These are phyloP conservation scores for Chaetomiaceae sp. DNA, from an alignment of 2,329 filamentous ascomycete species.

Conservation along the genomic window DNA sequence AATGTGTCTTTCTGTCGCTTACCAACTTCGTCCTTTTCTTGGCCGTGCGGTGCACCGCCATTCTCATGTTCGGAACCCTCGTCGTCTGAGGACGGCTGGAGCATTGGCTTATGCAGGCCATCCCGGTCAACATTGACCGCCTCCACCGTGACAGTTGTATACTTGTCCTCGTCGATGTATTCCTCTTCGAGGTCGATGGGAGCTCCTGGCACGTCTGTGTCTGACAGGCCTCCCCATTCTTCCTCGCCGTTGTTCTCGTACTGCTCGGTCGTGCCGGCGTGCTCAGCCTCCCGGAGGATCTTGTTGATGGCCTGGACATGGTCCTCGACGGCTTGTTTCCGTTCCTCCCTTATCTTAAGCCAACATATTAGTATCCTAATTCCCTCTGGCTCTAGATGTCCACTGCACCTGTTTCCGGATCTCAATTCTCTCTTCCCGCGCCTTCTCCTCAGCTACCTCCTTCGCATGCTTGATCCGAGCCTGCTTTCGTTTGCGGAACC, in stretches of 20 bases:
- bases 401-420: constrained; percentile 64
- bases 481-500: constrained; percentile 93
- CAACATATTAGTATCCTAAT: constrained; percentile 6
- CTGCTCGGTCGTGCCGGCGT: constrained; percentile 39
- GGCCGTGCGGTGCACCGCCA: constrained; percentile 33
- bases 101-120: constrained; percentile 58
- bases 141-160: constrained; percentile 91
- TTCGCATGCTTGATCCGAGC: constrained; percentile 81
- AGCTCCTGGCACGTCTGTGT: constrained; percentile 36
- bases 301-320: constrained; percentile 75
- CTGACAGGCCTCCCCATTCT: constrained; percentile 64
- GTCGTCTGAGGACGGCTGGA: constrained; percentile 34
- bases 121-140: constrained; percentile 75
- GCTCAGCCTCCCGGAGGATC: constrained; percentile 60
- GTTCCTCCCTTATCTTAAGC: constrained; percentile 71
- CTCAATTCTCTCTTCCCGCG: constrained; percentile 69
- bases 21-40: constrained; percentile 27
- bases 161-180: constrained; percentile 94
- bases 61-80: constrained; percentile 34
- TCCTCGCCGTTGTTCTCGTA: constrained; percentile 40
- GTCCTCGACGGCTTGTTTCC: constrained; percentile 73
- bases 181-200: constrained; percentile 80
- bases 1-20: constrained; percentile 42
- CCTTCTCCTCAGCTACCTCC: constrained; percentile 72
- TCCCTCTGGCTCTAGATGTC: neutral